These are phyloP conservation scores for Colletotrichum sp. DNA, from an alignment of 2,329 filamentous ascomycete genomes.

Conservation along the genomic window DNA sequence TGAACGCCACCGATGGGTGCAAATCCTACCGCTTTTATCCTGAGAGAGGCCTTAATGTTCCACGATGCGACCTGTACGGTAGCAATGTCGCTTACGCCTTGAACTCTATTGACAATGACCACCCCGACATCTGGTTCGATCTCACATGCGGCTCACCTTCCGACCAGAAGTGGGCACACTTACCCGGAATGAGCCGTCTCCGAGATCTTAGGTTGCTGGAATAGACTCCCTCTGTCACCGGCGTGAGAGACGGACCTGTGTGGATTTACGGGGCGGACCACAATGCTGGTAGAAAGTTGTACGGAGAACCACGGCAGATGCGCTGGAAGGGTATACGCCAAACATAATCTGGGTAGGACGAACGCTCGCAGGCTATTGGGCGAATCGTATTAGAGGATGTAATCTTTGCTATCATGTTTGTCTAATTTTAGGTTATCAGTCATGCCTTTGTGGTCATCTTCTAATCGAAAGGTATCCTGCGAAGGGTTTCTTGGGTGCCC, in stretches of 20 bases:
- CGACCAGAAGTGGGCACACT: conserved; percentile 24
- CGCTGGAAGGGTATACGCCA: neutral
- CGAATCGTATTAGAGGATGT: neutral
- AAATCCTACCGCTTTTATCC: conserved; percentile 39
- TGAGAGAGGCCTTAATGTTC: conserved; percentile 29
- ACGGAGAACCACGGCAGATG: neutral
- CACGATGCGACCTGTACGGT: conserved; percentile 41
- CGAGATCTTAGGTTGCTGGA: conserved; percentile 4
- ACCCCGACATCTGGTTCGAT: conserved; percentile 38
- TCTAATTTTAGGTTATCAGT: neutral
- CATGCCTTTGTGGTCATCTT: neutral
- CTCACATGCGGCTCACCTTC: conserved; percentile 38
- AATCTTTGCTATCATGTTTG: neutral
- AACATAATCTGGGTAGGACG: neutral
- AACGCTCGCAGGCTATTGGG: too few species aligned
- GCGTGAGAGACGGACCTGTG: neutral
- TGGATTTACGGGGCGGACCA: neutral
- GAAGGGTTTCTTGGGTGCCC: conserved; percentile 61
- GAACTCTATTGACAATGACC: conserved; percentile 29
- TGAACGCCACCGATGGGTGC: conserved; percentile 34
- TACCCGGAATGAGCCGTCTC: conserved; percentile 14
- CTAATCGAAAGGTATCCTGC: conserved; percentile 83
- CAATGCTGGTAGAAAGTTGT: neutral
- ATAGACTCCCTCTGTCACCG: neutral
- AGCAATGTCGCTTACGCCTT: conserved; percentile 32